Evolutionary conservation across 2,329 filamentous ascomycete species (phyloP).

Genomic region (Penicillium sp.): DNA sequence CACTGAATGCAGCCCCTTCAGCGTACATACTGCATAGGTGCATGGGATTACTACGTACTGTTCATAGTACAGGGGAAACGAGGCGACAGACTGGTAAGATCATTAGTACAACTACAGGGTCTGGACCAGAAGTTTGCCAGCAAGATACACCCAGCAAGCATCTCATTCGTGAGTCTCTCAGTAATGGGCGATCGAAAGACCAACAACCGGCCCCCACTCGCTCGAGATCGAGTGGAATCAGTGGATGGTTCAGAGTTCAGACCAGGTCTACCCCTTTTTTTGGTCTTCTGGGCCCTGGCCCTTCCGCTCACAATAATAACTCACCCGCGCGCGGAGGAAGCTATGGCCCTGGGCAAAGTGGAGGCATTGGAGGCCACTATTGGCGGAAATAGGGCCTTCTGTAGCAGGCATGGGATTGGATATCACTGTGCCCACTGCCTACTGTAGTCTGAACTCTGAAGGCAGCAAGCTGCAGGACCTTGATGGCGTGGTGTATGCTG

Average conservation of each 20-base stretch:
- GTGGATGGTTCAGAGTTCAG: neutral
- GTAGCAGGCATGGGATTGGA: neutral
- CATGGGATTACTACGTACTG: neutral
- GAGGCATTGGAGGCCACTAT: neutral
- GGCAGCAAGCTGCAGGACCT: neutral
- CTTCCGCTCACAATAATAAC: neutral
- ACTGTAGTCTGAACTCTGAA: too few species aligned
- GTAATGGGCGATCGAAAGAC: neutral
- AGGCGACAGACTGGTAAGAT: neutral
- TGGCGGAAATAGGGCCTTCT: neutral
- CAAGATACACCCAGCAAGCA: neutral
- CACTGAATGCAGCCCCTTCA: slow-evolving; percentile 1
- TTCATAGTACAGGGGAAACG: neutral
- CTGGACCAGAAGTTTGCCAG: slow-evolving; percentile 3
- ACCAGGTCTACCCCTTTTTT: neutral
- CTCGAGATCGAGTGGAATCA: neutral
- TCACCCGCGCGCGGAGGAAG: slow-evolving; percentile 1
- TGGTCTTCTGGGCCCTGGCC: neutral
- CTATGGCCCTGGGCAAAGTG: slow-evolving; percentile 8
- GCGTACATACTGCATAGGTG: neutral
- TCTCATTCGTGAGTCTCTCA: slow-evolving; percentile 1
- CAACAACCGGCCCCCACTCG: neutral
- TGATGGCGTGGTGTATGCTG: neutral
- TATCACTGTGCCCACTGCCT: neutral
- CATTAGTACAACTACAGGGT: neutral